These are phyloP conservation scores for Aureobasidium lini DNA, from an alignment of 2,329 filamentous ascomycete species.

Conservation along the genomic window DNA sequence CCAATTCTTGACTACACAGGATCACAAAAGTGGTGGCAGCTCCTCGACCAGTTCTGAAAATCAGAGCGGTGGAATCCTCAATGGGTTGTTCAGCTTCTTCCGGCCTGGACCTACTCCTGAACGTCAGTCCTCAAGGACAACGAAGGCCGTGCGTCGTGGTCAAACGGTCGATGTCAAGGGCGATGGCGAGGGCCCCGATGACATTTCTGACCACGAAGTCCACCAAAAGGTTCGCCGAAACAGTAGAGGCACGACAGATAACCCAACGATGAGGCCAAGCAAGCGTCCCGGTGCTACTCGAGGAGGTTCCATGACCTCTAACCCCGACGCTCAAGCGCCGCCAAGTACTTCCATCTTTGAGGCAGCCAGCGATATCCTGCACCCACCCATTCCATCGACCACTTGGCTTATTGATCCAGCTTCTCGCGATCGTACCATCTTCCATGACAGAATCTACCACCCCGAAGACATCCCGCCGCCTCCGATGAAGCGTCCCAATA, in stretches of 20 bases:
- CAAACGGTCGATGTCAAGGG: slow-evolving; percentile 52
- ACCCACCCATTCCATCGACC: slow-evolving; percentile 73
- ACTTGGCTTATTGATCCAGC: slow-evolving; percentile 80
- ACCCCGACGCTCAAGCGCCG: slow-evolving; percentile 48
- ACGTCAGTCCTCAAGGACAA: slow-evolving; percentile 34
- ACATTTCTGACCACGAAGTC: background rate
- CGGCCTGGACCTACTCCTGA: slow-evolving; percentile 47
- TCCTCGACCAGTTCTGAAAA: slow-evolving; percentile 1
- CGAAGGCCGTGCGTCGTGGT: slow-evolving; percentile 45
- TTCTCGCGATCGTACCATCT: slow-evolving; percentile 78
- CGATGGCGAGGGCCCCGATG: background rate
- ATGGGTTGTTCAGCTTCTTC: slow-evolving; percentile 66
- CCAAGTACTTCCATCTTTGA: slow-evolving; percentile 92
- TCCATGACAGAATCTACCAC: slow-evolving; percentile 93
- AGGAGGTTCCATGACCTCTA: slow-evolving; percentile 45
- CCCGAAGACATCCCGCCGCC: slow-evolving; percentile 86
- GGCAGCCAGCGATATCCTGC: slow-evolving; percentile 84
- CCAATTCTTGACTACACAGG: background rate
- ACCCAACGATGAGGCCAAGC: slow-evolving; percentile 21
- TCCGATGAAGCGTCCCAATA: slow-evolving; percentile 41
- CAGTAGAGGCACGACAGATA: slow-evolving; percentile 17
- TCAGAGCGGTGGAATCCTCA: slow-evolving; percentile 28
- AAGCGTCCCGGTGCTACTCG: slow-evolving; percentile 40
- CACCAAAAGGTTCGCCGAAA: background rate
- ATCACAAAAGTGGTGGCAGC: background rate